Evolutionary conservation across 805 yeast genomes (phyloP).

Genomic region (Wickerhamiella parazyma): DNA sequence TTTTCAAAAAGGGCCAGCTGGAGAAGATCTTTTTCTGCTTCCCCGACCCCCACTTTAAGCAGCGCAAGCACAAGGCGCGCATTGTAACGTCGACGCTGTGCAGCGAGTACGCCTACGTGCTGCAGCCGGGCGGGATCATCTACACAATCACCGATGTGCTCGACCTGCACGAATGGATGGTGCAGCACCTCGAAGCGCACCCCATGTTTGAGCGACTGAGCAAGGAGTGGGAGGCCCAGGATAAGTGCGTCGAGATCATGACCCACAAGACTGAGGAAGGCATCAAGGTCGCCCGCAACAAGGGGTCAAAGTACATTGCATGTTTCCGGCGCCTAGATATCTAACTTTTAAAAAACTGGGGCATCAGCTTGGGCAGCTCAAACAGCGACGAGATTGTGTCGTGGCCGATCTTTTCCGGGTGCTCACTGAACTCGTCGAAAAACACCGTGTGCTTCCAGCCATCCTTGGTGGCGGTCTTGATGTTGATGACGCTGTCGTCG

Average conservation of each 20-base stretch:
- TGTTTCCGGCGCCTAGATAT: conserved; percentile 36
- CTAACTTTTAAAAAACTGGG: conserved; percentile 29
- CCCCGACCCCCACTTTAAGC: conserved; percentile 99
- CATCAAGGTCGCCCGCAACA: conserved; percentile 83
- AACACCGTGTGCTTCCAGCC: conserved; percentile 67
- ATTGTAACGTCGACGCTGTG: conserved; percentile 80
- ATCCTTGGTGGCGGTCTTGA: conserved; percentile 52
- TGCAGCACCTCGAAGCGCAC: conserved; percentile 73
- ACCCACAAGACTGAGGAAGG: conserved; percentile 94
- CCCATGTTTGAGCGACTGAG: conserved; percentile 76
- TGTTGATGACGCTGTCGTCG: conserved; percentile 76
- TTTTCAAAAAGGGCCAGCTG: conserved; percentile 69
- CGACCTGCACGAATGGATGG: conserved; percentile 96
- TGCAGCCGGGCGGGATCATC: conserved; percentile 73
- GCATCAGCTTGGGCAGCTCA: conserved; percentile 38
- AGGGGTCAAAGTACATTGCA: conserved; percentile 77
- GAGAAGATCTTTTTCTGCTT: conserved; percentile 93
- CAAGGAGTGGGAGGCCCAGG: conserved; percentile 66
- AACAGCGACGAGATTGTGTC: conserved; percentile 42
- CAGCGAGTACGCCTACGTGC: conserved; percentile 82
- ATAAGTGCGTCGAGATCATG: conserved; percentile 78
- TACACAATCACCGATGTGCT: conserved; percentile 94
- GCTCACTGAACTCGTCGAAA: conserved; percentile 57
- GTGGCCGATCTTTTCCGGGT: conserved; percentile 31
- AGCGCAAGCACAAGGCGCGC: conserved; percentile 93